Conservation (phyloP, 2,329 filamentous ascomycete species). For the Xylaria polymorpha region DNA sequence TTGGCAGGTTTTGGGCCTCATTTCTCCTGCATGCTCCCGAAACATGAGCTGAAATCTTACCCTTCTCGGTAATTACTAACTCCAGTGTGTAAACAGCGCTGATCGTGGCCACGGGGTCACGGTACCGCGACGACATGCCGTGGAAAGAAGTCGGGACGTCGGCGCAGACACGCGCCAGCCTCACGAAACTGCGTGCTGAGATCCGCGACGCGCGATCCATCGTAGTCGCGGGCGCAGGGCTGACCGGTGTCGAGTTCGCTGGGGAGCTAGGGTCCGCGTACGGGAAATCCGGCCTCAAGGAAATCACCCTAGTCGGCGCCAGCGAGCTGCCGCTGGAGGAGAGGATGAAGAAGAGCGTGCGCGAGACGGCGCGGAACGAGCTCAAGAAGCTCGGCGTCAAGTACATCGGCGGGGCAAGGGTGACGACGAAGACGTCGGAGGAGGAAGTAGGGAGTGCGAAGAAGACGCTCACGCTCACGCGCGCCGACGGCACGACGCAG, state of each 20-base stretch:
- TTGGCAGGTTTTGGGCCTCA: too few relatives aligned
- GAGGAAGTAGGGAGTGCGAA: conserved; percentile 7
- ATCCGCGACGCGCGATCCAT: conserved; percentile 60
- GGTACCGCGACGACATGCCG: conserved; percentile 57
- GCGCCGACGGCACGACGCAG: conserved; percentile 50
- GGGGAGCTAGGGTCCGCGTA: conserved; percentile 64
- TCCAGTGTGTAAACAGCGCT: too few relatives aligned
- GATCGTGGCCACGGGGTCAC: conserved; percentile 66
- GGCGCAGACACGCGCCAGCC: conserved; percentile 55
- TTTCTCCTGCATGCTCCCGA: too few relatives aligned
- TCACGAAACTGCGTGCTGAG: conserved; percentile 53
- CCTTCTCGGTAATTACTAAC: too few relatives aligned
- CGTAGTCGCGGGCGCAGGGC: conserved; percentile 63
- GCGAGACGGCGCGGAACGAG: conserved; percentile 53
- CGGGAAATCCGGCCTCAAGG: conserved; percentile 54
- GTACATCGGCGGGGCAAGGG: conserved; percentile 55
- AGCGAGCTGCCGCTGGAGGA: conserved; percentile 55
- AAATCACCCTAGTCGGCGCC: conserved; percentile 58
- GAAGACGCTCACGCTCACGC: conserved; percentile 38
- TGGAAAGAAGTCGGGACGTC: conserved; percentile 56
- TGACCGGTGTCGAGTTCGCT: conserved; percentile 62
- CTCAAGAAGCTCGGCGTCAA: conserved; percentile 59
- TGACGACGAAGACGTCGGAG: conserved; percentile 38
- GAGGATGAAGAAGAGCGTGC: conserved; percentile 52
- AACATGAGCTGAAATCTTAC: too few relatives aligned